Conservation (phyloP, 1,284 basidiomycete genomes). For the Boletellus sp. region DNA sequence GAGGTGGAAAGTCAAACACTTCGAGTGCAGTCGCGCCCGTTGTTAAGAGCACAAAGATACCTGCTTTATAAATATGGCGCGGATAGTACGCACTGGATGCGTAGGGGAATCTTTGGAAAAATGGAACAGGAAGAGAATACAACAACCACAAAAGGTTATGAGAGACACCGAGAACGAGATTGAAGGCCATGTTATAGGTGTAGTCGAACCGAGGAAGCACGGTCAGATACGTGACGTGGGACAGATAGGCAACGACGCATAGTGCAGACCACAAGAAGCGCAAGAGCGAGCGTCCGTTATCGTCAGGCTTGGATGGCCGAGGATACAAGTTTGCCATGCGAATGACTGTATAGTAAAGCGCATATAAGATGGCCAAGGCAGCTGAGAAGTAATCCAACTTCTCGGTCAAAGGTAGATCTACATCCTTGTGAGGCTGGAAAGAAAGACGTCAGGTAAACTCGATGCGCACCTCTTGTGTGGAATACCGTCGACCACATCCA, state of each 20-base stretch:
- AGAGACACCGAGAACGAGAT: slow-evolving; percentile 69
- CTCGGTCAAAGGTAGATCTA: slow-evolving; percentile 85
- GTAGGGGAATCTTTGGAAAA: slow-evolving; percentile 52
- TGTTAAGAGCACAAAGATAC: slow-evolving; percentile 65
- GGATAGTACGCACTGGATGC: slow-evolving; percentile 54
- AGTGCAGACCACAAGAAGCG: slow-evolving; percentile 41
- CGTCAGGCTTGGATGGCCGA: slow-evolving; percentile 18
- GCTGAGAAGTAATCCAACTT: slow-evolving; percentile 96
- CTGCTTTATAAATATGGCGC: slow-evolving; percentile 51
- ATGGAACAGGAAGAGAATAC: slow-evolving; percentile 57
- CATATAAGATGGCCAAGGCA: slow-evolving; percentile 75
- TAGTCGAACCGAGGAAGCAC: slow-evolving; percentile 87
- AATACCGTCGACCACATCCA: slow-evolving; percentile 95
- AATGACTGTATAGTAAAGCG: slow-evolving; percentile 70
- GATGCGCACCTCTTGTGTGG: slow-evolving; percentile 77
- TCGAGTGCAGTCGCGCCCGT: slow-evolving; percentile 81
- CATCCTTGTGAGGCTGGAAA: slow-evolving; percentile 9
- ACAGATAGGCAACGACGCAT: slow-evolving; percentile 53
- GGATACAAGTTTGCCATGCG: slow-evolving; percentile 79
- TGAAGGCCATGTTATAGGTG: slow-evolving; percentile 90
- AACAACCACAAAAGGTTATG: slow-evolving; percentile 87
- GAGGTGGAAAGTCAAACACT: slow-evolving; percentile 89
- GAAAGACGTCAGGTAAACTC: neutral
- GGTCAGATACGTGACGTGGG: slow-evolving; percentile 78
- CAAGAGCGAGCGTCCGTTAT: slow-evolving; percentile 1